Evolutionary conservation across 768 basidiomycete species (phyloP).

Genomic region (Asterophora lycoperdoides): DNA sequence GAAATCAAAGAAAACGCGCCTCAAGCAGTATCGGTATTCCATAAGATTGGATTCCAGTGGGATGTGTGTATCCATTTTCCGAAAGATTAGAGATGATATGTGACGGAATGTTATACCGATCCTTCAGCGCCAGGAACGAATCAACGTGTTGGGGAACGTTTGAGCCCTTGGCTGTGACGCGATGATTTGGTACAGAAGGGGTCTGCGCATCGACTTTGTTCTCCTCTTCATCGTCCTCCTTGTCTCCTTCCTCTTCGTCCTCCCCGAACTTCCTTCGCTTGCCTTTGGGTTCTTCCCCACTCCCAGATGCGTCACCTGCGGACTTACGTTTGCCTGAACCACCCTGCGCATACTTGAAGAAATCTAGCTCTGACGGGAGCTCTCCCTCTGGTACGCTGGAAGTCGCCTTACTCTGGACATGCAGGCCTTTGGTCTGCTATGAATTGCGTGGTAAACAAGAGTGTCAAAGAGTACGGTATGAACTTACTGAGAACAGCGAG

Average conservation of each 20-base stretch:
- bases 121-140: slow-evolving; percentile 54
- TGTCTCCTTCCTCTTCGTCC: slow-evolving; percentile 22
- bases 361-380: slow-evolving; percentile 79
- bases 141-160: slow-evolving; percentile 58
- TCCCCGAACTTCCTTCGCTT: slow-evolving; percentile 34
- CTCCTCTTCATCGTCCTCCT: slow-evolving; percentile 16
- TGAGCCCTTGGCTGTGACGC: slow-evolving; percentile 71
- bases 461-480: slow-evolving; percentile 6
- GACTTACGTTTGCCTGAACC: slow-evolving; percentile 50
- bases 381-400: slow-evolving; percentile 32
- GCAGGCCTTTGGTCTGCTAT: slow-evolving; percentile 16
- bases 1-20: slow-evolving; percentile 35
- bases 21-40: slow-evolving; percentile 78
- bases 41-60: slow-evolving; percentile 80
- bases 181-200: slow-evolving; percentile 43
- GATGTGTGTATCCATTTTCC: slow-evolving; percentile 55
- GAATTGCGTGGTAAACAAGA: slow-evolving; percentile 1
- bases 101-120: slow-evolving; percentile 54
- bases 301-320: slow-evolving; percentile 6
- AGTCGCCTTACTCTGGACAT: slow-evolving; percentile 13
- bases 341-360: slow-evolving; percentile 81
- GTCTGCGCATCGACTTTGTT: slow-evolving; percentile 15
- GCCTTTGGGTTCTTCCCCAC: slow-evolving; percentile 17
- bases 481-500: slow-evolving; percentile 59
- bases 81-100: slow-evolving; percentile 63